Conservation (phyloP, 768 basidiomycete genomes). For the Tricholoma sp. region DNA sequence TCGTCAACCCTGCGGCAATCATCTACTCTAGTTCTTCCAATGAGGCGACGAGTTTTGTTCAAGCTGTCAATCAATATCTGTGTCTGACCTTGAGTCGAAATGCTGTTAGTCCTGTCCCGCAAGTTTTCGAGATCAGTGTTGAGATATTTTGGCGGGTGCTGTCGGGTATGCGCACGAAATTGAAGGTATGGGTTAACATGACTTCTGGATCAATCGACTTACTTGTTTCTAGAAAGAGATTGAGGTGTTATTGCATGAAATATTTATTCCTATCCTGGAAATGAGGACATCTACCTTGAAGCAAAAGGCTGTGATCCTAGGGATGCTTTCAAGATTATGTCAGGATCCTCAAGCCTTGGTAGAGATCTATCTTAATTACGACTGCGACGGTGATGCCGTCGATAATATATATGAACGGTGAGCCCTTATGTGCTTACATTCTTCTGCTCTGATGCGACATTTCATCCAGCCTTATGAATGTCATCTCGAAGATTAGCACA, state of each 20-base stretch:
- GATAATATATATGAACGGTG: conserved; percentile 98
- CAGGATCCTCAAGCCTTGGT: conserved; percentile 97
- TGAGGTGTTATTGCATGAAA: conserved; percentile 96
- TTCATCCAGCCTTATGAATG: conserved; percentile 75
- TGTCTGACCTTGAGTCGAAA: conserved; percentile 91
- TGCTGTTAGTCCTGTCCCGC: conserved; percentile 90
- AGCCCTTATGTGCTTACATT: conserved; percentile 21
- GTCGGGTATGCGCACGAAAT: conserved; percentile 89
- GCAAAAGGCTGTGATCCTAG: conserved; percentile 90
- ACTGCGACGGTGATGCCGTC: conserved; percentile 90
- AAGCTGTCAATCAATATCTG: conserved; percentile 94
- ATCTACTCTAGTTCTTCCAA: conserved; percentile 88
- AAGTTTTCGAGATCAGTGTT: conserved; percentile 96
- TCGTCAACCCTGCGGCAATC: conserved; percentile 83
- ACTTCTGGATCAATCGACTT: not conserved
- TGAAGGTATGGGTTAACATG: conserved; percentile 65
- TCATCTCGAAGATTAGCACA: conserved; percentile 88
- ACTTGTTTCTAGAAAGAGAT: conserved; percentile 81
- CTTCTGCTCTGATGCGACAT: conserved; percentile 1
- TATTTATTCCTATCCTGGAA: conserved; percentile 96
- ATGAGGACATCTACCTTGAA: conserved; percentile 95
- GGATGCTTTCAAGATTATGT: conserved; percentile 81
- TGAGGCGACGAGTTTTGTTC: conserved; percentile 85
- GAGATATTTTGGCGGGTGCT: conserved; percentile 98
- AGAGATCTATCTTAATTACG: conserved; percentile 98